These are phyloP conservation scores for Adansonia madagascariensis DNA, from an alignment of 441 rosid species.

Conservation along the genomic window DNA sequence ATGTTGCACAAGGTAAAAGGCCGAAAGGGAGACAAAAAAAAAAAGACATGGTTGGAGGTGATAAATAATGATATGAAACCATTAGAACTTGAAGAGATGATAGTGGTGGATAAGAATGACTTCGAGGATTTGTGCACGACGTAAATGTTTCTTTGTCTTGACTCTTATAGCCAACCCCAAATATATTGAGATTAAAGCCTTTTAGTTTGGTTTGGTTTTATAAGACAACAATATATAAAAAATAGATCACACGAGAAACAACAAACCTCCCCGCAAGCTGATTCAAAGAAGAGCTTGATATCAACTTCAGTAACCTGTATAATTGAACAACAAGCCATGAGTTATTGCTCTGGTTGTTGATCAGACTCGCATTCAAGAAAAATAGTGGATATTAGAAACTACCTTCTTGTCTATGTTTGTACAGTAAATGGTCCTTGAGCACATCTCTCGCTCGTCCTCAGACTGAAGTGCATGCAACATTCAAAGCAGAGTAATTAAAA, in stretches of 20 bases:
- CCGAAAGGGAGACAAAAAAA: too few relatives aligned
- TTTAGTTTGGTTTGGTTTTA: too few relatives aligned
- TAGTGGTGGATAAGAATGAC: not conserved
- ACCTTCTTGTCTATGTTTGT: constrained; percentile 96
- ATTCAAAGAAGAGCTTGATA: constrained; percentile 78
- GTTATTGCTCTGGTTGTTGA: not conserved
- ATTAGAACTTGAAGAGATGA: not conserved
- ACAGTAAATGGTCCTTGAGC: constrained; percentile 90
- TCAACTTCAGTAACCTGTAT: constrained; percentile 77
- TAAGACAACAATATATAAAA: not conserved
- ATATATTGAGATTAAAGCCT: too few relatives aligned
- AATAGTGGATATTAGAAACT: constrained; percentile 2
- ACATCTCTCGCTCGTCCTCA: constrained; percentile 95
- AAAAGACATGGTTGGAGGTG: too few relatives aligned
- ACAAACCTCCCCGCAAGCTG: constrained; percentile 84
- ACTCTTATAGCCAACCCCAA: too few relatives aligned
- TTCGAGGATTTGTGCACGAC: not conserved
- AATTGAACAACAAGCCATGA: constrained; percentile 32
- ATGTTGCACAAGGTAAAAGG: too few relatives aligned
- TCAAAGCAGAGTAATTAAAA: constrained; percentile 27
- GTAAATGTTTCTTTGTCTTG: not conserved
- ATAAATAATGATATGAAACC: not conserved
- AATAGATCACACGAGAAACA: not conserved
- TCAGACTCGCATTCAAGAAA: not conserved
- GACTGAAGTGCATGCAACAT: constrained; percentile 50